A percentile compares a stretch with the other conserved stretches of the same genome.
Conservation (phyloP, 371 early-diverging fungal genomes). For the Spraguea lophii region DNA sequence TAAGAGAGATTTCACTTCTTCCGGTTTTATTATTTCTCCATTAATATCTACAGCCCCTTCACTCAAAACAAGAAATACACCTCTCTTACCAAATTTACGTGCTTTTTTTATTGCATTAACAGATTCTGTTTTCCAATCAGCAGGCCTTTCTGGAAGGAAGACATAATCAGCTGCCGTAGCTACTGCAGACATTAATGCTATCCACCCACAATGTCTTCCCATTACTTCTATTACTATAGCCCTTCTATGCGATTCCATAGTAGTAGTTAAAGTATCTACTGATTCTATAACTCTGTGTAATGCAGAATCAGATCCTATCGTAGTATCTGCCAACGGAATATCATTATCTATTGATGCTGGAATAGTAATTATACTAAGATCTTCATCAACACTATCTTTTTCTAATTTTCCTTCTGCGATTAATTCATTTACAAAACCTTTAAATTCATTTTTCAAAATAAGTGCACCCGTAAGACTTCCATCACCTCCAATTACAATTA, state of each 20-base stretch:
- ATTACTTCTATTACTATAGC: slow-evolving; percentile 96
- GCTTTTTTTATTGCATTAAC: not conserved
- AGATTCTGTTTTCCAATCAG: slow-evolving; percentile 44
- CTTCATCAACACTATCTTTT: slow-evolving; percentile 4
- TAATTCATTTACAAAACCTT: slow-evolving; percentile 56
- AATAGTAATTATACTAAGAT: slow-evolving; percentile 60
- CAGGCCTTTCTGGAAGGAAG: slow-evolving; percentile 83
- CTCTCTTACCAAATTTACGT: slow-evolving; percentile 14
- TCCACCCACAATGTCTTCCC: slow-evolving; percentile 97
- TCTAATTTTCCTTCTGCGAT: slow-evolving; percentile 41
- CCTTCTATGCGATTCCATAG: slow-evolving; percentile 82
- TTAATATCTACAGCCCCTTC: slow-evolving; percentile 84
- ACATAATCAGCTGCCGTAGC: slow-evolving; percentile 81
- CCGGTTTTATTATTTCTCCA: slow-evolving; percentile 64
- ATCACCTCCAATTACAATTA: slow-evolving; percentile 91
- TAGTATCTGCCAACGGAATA: slow-evolving; percentile 68
- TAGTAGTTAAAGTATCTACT: slow-evolving; percentile 72
- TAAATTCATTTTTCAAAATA: slow-evolving; percentile 71
- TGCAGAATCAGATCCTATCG: slow-evolving; percentile 80
- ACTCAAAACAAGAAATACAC: slow-evolving; percentile 74
- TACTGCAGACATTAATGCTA: slow-evolving; percentile 83
- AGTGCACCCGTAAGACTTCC: slow-evolving; percentile 90
- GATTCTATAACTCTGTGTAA: slow-evolving; percentile 84
- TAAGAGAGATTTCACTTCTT: slow-evolving; percentile 60
- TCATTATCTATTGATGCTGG: slow-evolving; percentile 66